A percentile compares a stretch with the other conserved stretches of the same genome.
These are phyloP conservation scores for Cercospora canescens DNA, from an alignment of 2,329 filamentous ascomycete species.

Conservation along the genomic window DNA sequence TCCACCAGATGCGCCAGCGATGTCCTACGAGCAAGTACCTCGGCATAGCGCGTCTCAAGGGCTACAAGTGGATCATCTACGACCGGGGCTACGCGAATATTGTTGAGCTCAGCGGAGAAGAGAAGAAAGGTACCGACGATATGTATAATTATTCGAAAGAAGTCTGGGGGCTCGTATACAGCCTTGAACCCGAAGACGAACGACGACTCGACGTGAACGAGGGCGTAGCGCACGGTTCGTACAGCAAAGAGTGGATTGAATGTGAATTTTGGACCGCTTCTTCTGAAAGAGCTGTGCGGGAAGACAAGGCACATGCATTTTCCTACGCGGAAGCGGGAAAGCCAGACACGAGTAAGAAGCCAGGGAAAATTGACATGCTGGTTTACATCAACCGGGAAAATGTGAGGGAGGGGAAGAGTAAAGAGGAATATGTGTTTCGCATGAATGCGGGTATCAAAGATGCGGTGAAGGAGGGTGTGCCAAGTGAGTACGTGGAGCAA, in stretches of 20 bases:
- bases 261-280: slow-evolving; percentile 46
- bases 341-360: slow-evolving; percentile 29
- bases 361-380: slow-evolving; percentile 44
- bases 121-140: not conserved
- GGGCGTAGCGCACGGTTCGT: slow-evolving; percentile 59
- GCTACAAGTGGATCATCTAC: slow-evolving; percentile 68
- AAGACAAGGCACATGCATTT: not conserved
- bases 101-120: slow-evolving; percentile 37
- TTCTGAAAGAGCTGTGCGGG: not conserved
- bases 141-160: slow-evolving; percentile 36
- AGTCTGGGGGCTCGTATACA: slow-evolving; percentile 61
- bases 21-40: slow-evolving; percentile 58
- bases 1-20: slow-evolving; percentile 62
- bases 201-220: slow-evolving; percentile 57
- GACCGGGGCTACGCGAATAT: slow-evolving; percentile 68
- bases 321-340: slow-evolving; percentile 6
- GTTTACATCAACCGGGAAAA: slow-evolving; percentile 60
- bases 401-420: slow-evolving; percentile 43
- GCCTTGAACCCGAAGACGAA: slow-evolving; percentile 54
- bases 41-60: slow-evolving; percentile 57
- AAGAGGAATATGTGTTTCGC: slow-evolving; percentile 60
- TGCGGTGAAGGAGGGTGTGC: slow-evolving; percentile 56
- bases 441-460: slow-evolving; percentile 66
- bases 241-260: slow-evolving; percentile 55
- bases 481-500: slow-evolving; percentile 54